A percentile compares a stretch with the other conserved stretches of the same genome.
These are phyloP conservation scores for Amanita polypyramis DNA, from an alignment of 768 basidiomycete genomes.

Conservation along the genomic window DNA sequence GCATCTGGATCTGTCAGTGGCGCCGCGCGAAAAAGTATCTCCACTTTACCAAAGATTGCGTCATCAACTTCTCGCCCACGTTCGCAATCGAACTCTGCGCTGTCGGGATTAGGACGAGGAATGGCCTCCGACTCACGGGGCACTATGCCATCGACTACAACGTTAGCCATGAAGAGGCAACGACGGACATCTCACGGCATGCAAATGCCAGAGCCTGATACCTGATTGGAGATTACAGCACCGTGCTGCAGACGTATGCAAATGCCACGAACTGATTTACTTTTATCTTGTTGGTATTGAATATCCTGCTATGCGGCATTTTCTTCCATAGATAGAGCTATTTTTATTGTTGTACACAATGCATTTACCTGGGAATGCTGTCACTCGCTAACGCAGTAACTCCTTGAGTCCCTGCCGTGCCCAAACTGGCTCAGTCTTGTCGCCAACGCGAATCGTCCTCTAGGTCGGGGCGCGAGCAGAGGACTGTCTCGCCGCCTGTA, in stretches of 20 bases:
- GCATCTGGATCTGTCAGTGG: constrained; percentile 66
- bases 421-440: constrained; percentile 54
- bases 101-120: constrained; percentile 33
- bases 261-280: not conserved
- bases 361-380: not conserved
- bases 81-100: constrained; percentile 53
- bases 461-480: constrained; percentile 16
- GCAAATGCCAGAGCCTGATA: constrained; percentile 28
- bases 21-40: constrained; percentile 52
- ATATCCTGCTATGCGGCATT: not conserved
- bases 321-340: constrained; percentile 6
- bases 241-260: too few relatives aligned
- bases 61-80: constrained; percentile 65
- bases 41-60: constrained; percentile 62
- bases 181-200: constrained; percentile 62
- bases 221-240: constrained; percentile 12
- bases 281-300: not conserved
- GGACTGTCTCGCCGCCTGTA: constrained; percentile 23
- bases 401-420: constrained; percentile 10
- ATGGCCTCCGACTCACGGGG: constrained; percentile 21
- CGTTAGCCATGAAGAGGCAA: constrained; percentile 59
- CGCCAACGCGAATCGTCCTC: constrained; percentile 43
- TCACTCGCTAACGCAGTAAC: not conserved
- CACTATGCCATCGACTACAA: constrained; percentile 14
- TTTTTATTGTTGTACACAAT: constrained; percentile 8